Base-by-base conservation (phyloP, 1,284 basidiomycete genomes). In the Sporisorium sorghi region DNA sequence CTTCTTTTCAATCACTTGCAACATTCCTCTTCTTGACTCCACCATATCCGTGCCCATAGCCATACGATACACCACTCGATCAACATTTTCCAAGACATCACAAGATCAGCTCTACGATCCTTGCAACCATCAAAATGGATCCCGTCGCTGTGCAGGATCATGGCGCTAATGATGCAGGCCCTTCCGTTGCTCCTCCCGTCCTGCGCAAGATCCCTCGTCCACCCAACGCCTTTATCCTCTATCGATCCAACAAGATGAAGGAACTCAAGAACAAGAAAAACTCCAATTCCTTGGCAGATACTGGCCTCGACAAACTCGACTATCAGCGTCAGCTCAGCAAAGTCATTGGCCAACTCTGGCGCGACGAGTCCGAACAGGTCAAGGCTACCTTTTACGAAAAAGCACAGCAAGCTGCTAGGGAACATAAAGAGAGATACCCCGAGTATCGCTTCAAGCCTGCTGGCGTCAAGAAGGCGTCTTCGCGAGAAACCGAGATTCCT, bases 221-320 rank as follows among this genome's bases (percentile, higher is more conserved):
- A 0, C 72, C 66, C 19, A 74, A 74, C 55, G 72, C 72, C 10
- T 74, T 74, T 56, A 69, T 74, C 10, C 65, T 74, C 19, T 74
- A 74, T 37, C 55, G 72, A 21, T 58, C 55, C 26, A 46, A 30
- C 43, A 74, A 74, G 49, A 66, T 66, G 49, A 54, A 50, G 14
- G 66, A 74, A 23, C 40, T 69, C 37, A 43, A 35, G 6, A 37
- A 33, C 37, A 40, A 54, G 23, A 48, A 47, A 35, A 23, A 21
- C 15, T 8, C 55, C 17, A 26, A 15, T 6, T n/a, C 10, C 21
- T 14, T 43, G 17, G 35, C 47, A 5, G 52, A 49, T 9, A 43
- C 23, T 3, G 60, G 64, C 17, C 51, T 73, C 44, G 52, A 51
- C 47, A 73, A 68, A 44, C 65, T 73, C 17, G 61, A 68, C 32